Base-by-base conservation (phyloP, 2,329 filamentous ascomycete species). In the Tolypocladium sp. region DNA sequence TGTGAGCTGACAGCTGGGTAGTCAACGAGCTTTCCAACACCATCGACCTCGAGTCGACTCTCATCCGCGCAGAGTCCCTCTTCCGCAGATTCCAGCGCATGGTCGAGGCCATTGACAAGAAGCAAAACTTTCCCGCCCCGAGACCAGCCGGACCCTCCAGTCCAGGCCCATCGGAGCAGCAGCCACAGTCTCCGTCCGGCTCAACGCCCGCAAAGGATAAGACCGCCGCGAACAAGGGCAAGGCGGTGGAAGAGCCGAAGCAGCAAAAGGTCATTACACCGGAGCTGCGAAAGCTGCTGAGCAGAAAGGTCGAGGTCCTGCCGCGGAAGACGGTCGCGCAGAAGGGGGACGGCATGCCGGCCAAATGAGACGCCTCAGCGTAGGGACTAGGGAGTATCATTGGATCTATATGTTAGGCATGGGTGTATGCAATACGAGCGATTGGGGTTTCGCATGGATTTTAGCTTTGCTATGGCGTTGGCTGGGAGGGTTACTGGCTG, bases 11-110 rank as follows among this genome's bases (percentile, higher is more conserved):
- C 59, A 1, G 30, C 13, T 42, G 13, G 7, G 25, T 57, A 94
- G 91, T 99, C 67, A 99, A 99, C 70, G 94, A 99, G 71, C 83
- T 99, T 1, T 96, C 91, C 6, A 89, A 89, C 63, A 95, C 89
- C 1, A 97, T 99, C 69, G 94, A 99, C 65, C 83, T 99, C 0
- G 83, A 92, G 57, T 88, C 88, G 1, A 95, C 91, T 0, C 83
- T 97, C 22, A 86, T 96, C 61, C 85, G 92, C 38, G 94, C 94
- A 13, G 94, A 99, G 74, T 83, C 86, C 0, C 83, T 99, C 3
- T 99, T 95, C 79, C 86, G 85, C 63, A 87, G 90, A 56, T 99
- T 96, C 74, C 88, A 95, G 68, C 84, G 92, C 52, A 88, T 91
- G 2, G 89, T 99, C 13, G 91, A 97, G 68, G 89, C 91, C 0